Evolutionary conservation across 2,329 filamentous ascomycete genomes (phyloP).

Genomic region (Xylaria digitata): DNA sequence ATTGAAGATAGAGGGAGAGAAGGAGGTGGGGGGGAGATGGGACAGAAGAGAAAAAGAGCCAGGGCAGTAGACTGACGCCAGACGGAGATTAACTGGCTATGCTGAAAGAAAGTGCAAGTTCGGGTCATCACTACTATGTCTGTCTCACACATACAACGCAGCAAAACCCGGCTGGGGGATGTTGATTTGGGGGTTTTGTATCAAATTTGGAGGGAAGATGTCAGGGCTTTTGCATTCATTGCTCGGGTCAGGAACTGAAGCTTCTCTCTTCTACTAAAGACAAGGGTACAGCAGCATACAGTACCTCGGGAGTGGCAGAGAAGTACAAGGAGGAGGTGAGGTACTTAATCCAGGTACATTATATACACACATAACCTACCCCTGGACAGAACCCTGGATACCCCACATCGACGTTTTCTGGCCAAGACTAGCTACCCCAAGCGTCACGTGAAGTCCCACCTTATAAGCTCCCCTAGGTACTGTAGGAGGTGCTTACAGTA

Average conservation of each 20-base stretch:
- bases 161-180: constrained; percentile 31
- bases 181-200: constrained; percentile 5
- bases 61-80: not conserved
- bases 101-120: constrained; percentile 14
- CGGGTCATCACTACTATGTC: constrained; percentile 25
- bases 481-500: not conserved
- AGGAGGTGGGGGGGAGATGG: not conserved
- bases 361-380: not conserved
- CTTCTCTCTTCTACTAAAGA: constrained; percentile 11
- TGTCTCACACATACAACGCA: constrained; percentile 31
- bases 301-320: not conserved
- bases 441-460: constrained; percentile 35
- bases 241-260: constrained; percentile 4
- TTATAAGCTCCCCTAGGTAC: constrained; percentile 31
- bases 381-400: constrained; percentile 8
- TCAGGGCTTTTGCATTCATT: constrained; percentile 22
- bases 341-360: too few species aligned
- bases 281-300: not conserved
- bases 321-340: not conserved
- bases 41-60: too few species aligned
- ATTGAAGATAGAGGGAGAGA: not conserved
- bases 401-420: constrained; percentile 23
- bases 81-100: constrained; percentile 32
- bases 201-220: constrained; percentile 11
- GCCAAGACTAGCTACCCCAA: constrained; percentile 30